A percentile compares a stretch with the other conserved stretches of the same genome.
phyloP scores from a whole-genome alignment of 1,284 basidiomycete genomes.

The Kwoniella shivajii region DNA sequence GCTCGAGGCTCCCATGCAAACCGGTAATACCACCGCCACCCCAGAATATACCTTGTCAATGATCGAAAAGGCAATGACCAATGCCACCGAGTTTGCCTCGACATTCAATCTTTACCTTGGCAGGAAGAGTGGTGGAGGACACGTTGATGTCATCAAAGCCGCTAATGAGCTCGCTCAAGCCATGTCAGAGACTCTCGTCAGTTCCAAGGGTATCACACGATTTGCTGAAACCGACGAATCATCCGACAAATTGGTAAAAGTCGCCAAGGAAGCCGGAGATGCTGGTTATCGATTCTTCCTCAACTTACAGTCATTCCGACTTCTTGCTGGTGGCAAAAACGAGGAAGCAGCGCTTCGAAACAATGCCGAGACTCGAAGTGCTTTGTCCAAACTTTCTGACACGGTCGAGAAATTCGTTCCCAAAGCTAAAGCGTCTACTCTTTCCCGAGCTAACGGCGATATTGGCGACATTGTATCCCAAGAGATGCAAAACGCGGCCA shows the following conservation, averaged over 20 bases:
- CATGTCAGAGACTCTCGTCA: conserved; percentile 85
- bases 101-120: conserved; percentile 89
- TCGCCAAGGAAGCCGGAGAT: conserved; percentile 87
- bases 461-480: conserved; percentile 95
- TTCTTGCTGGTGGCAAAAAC: conserved; percentile 72
- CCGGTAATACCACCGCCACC: conserved; percentile 92
- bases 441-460: conserved; percentile 83
- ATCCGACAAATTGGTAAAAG: conserved; percentile 80
- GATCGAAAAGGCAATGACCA: conserved; percentile 94
- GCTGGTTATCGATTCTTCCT: conserved; percentile 89
- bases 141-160: conserved; percentile 97
- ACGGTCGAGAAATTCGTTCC: conserved; percentile 83
- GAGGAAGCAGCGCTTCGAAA: conserved; percentile 88
- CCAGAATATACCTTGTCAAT: conserved; percentile 98
- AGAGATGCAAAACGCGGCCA: conserved; percentile 92
- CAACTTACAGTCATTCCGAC: conserved; percentile 93
- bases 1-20: conserved; percentile 89
- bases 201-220: conserved; percentile 93
- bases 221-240: conserved; percentile 88
- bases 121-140: conserved; percentile 79
- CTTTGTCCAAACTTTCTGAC: conserved; percentile 82
- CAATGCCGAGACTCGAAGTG: conserved; percentile 78
- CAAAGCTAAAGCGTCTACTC: conserved; percentile 70
- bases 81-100: conserved; percentile 93
- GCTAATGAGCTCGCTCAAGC: conserved; percentile 96